phyloP scores from a whole-genome alignment of 306 rosid genomes.

The Castanospermum australe region DNA sequence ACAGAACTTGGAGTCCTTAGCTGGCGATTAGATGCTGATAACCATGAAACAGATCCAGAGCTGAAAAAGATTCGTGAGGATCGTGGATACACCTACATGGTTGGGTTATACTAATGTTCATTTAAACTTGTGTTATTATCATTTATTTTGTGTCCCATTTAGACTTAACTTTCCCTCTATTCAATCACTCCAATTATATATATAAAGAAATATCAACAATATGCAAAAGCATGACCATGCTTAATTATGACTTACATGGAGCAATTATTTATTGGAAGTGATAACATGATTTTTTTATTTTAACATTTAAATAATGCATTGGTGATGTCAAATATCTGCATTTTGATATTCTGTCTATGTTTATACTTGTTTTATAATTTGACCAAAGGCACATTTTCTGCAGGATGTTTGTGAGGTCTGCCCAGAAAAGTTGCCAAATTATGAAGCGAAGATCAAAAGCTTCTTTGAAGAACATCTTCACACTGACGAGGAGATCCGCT shows the following conservation, averaged over 20 bases:
- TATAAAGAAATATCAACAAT: neutral
- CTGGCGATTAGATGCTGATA: constrained; percentile 89
- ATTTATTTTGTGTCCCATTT: neutral
- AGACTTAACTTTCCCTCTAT: neutral
- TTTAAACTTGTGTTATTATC: neutral
- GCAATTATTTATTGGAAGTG: neutral
- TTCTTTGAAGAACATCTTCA: constrained; percentile 96
- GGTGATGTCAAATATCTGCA: neutral
- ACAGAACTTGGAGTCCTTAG: constrained; percentile 98
- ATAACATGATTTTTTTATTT: neutral
- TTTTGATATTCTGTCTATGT: neutral
- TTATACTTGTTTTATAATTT: neutral
- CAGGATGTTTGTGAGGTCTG: constrained; percentile 95
- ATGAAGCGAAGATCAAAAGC: constrained; percentile 86
- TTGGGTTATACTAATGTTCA: constrained; percentile 29
- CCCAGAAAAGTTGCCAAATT: constrained; percentile 93
- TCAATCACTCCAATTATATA: neutral
- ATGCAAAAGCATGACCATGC: neutral
- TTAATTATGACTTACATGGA: neutral
- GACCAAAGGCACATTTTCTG: constrained; percentile 21
- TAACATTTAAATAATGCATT: neutral
- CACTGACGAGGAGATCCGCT: constrained; percentile 97
- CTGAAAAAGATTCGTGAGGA: constrained; percentile 88
- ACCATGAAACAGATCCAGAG: constrained; percentile 78
- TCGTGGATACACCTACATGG: constrained; percentile 91